Evolutionary conservation across 129 eudicot species (phyloP).

Genomic region (Flaveria bidentis): DNA sequence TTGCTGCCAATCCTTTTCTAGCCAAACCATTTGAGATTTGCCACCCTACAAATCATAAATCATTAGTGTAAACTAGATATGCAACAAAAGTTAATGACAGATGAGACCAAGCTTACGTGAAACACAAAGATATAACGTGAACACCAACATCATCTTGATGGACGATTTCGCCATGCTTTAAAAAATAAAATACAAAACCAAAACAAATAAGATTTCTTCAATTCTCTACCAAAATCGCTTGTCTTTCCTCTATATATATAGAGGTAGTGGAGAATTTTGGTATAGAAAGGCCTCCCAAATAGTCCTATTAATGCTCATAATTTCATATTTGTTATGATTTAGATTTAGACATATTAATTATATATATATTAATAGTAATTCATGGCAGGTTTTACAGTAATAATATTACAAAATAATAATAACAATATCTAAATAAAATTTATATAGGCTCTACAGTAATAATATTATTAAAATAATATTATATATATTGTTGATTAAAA

Average conservation of each 20-base stretch:
- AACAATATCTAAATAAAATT: no score
- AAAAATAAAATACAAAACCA: not conserved
- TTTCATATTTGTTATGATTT: no score
- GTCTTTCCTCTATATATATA: not conserved
- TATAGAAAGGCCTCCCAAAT: no score
- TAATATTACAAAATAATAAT: no score
- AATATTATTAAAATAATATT: no score
- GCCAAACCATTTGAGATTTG: not conserved
- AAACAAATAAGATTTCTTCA: not conserved
- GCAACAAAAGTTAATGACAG: not conserved
- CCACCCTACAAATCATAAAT: not conserved
- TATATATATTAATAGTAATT: no score
- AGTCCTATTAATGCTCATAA: no score
- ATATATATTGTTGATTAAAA: no score
- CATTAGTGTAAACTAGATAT: not conserved
- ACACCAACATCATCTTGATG: not conserved
- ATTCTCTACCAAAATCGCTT: not conserved
- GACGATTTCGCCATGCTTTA: not conserved
- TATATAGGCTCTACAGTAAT: no score
- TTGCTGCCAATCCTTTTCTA: not conserved
- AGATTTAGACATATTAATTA: no score
- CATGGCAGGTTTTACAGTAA: no score
- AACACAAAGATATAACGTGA: not conserved
- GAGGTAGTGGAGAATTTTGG: not conserved
- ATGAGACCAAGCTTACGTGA: not conserved